Percentiles rank a stretch among this genome's conserved stretches.
phyloP scores from a whole-genome alignment of 1,284 basidiomycete genomes.

The Cutaneotrichosporon sp. region DNA sequence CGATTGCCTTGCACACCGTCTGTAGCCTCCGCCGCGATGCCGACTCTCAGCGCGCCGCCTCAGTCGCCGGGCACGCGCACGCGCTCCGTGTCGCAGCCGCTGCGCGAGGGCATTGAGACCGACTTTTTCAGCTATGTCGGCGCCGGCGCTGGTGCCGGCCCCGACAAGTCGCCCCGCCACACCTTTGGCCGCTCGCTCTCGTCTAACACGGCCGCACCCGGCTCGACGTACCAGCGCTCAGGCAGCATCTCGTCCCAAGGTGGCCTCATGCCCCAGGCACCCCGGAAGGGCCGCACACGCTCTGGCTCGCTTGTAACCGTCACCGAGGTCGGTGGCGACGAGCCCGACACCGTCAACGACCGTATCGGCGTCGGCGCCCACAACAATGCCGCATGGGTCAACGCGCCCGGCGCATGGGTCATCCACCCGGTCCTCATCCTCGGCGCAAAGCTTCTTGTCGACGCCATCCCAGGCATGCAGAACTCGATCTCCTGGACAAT shows the following conservation, averaged over 20 bases:
- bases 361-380: slow-evolving; percentile 76
- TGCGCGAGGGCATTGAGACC: slow-evolving; percentile 35
- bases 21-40: slow-evolving; percentile 10
- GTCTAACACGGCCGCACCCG: neutral
- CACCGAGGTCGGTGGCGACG: slow-evolving; percentile 73
- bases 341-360: slow-evolving; percentile 68
- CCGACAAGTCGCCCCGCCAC: slow-evolving; percentile 8
- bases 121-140: slow-evolving; percentile 20
- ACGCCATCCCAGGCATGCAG: slow-evolving; percentile 88
- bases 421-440: slow-evolving; percentile 94
- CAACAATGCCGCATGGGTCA: slow-evolving; percentile 97
- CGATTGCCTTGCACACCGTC: too few species aligned
- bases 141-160: neutral
- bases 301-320: slow-evolving; percentile 64
- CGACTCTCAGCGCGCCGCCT: slow-evolving; percentile 30
- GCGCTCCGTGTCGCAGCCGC: slow-evolving; percentile 44
- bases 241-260: neutral
- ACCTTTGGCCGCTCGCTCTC: slow-evolving; percentile 9
- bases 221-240: slow-evolving; percentile 6
- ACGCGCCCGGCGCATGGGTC: slow-evolving; percentile 96
- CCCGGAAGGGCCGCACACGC: slow-evolving; percentile 14
- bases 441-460: slow-evolving; percentile 84
- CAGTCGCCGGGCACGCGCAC: slow-evolving; percentile 31
- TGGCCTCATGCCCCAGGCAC: neutral
- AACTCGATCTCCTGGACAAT: slow-evolving; percentile 94